Evolutionary conservation across 768 basidiomycete genomes (phyloP).

Genomic region (Strobilomyces confusus): DNA sequence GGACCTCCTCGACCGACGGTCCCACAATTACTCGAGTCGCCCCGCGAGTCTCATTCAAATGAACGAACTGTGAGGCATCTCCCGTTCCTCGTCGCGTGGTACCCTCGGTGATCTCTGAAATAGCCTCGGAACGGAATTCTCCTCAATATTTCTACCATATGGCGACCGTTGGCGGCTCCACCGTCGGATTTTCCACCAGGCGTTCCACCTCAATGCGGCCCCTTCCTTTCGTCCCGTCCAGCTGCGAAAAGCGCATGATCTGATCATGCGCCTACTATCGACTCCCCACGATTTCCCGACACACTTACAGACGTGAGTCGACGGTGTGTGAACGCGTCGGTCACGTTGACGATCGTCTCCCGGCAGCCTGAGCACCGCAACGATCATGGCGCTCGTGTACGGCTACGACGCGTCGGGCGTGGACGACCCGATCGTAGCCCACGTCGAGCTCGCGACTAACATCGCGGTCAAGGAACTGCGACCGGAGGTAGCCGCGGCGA

Average conservation of each 20-base stretch:
- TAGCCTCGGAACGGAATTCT: conserved; percentile 25
- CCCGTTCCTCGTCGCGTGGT: background rate
- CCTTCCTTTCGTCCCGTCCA: conserved; percentile 32
- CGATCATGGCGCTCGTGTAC: conserved; percentile 24
- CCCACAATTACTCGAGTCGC: conserved; percentile 23
- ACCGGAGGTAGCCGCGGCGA: conserved; percentile 14
- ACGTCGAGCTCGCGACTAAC: conserved; percentile 11
- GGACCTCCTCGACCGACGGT: conserved; percentile 22
- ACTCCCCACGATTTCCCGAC: conserved; percentile 20
- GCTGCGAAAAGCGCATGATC: conserved; percentile 27
- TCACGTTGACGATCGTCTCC: background rate
- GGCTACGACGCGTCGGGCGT: conserved; percentile 15
- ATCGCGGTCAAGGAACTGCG: conserved; percentile 12
- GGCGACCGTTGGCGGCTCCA: conserved; percentile 28
- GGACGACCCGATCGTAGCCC: conserved; percentile 20
- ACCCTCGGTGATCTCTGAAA: background rate
- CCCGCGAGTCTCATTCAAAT: conserved; percentile 15
- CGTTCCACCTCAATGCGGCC: conserved; percentile 29
- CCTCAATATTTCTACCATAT: conserved; percentile 24
- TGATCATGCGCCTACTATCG: conserved; percentile 26
- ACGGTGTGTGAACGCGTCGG: background rate
- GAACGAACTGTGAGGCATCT: conserved; percentile 16
- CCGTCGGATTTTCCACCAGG: conserved; percentile 35
- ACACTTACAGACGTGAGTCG: conserved; percentile 23
- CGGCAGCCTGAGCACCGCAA: conserved; percentile 18